Conservation (phyloP, 257 asterid genomes). For the Galeopsis tetrahit region DNA sequence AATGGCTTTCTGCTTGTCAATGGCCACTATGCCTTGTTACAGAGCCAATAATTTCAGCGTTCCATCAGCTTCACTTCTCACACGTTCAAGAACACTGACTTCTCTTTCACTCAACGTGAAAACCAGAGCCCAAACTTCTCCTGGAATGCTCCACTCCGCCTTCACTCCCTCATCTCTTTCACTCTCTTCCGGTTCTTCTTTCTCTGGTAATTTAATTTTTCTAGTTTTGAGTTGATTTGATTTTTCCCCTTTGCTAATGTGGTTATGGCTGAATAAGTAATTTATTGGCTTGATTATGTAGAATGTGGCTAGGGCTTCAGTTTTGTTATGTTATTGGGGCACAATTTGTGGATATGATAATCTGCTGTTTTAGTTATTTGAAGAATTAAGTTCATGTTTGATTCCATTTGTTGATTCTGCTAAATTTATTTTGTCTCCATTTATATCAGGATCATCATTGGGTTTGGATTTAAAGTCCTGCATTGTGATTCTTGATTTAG, state of each 20-base stretch:
- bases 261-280: neutral
- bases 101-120: constrained; percentile 45
- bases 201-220: constrained; percentile 51
- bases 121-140: constrained; percentile 33
- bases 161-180: constrained; percentile 60
- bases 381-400: no score
- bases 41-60: constrained; percentile 23
- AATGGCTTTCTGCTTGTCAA: constrained; percentile 74
- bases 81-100: constrained; percentile 49
- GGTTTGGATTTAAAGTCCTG: no score
- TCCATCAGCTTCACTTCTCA: constrained; percentile 67
- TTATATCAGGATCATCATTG: no score
- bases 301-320: neutral
- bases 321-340: neutral
- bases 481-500: constrained; percentile 19
- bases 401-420: no score
- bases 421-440: no score
- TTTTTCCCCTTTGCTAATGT: neutral
- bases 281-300: constrained; percentile 3
- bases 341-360: neutral
- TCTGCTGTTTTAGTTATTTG: no score
- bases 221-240: neutral
- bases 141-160: constrained; percentile 64
- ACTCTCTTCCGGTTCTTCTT: constrained; percentile 55
- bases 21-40: constrained; percentile 42